phyloP scores from a whole-genome alignment of 306 rosid species.

The Begonia masoniana region DNA sequence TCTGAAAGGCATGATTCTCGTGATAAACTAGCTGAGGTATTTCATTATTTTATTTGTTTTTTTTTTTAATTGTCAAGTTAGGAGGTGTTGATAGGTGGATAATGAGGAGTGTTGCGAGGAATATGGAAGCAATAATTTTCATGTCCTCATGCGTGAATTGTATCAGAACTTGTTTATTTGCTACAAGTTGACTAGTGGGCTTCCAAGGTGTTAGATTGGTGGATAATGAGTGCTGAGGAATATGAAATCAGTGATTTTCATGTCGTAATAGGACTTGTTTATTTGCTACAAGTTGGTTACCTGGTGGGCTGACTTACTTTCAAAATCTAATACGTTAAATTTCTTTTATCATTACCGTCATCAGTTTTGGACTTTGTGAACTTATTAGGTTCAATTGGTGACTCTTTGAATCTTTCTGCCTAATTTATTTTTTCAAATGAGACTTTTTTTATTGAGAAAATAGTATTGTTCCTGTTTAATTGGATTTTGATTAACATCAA shows the following conservation, averaged over 20 bases:
- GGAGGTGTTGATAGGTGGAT: not conserved
- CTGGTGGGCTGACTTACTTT: not conserved
- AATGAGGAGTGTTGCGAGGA: not conserved
- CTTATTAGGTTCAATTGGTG: no score
- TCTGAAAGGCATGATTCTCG: constrained; percentile 22
- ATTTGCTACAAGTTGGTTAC: not conserved
- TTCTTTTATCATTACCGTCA: no score
- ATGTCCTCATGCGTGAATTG: not conserved
- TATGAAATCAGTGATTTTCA: not conserved
- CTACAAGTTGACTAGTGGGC: not conserved
- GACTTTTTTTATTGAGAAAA: no score
- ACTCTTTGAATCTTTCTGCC: no score
- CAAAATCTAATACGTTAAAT: no score
- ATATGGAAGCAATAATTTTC: not conserved
- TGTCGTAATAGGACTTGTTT: not conserved
- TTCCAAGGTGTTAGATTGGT: not conserved
- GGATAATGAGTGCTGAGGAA: not conserved
- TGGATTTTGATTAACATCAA: no score
- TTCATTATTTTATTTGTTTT: not conserved
- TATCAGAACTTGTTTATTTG: not conserved
- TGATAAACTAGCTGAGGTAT: constrained; percentile 62
- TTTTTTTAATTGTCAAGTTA: constrained; percentile 4
- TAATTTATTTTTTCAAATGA: no score
- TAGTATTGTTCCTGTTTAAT: no score
- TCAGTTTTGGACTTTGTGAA: no score